Evolutionary conservation across 139 green algal genomes (phyloP).

Genomic region (Yamagishiella unicocca): DNA sequence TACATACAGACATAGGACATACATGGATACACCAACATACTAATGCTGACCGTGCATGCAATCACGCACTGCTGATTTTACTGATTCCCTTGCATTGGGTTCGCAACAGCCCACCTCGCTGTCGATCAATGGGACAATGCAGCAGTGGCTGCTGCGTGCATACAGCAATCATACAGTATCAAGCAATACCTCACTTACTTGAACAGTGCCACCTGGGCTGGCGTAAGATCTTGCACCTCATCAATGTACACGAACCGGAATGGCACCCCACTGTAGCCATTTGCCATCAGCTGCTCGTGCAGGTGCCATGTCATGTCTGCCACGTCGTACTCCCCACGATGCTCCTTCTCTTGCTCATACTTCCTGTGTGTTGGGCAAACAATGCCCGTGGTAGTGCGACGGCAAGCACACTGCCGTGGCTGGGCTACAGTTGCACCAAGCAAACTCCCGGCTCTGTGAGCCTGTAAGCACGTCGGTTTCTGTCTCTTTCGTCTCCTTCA

Average conservation of each 20-base stretch:
- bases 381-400: background rate
- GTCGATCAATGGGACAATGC: too few species aligned
- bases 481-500: background rate
- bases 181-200: conserved; percentile 4
- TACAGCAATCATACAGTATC: too few species aligned
- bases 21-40: too few species aligned
- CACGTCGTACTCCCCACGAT: conserved; percentile 46
- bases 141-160: too few species aligned
- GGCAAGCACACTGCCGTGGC: background rate
- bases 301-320: conserved; percentile 46
- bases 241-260: conserved; percentile 66
- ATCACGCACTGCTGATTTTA: too few species aligned
- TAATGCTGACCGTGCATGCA: too few species aligned
- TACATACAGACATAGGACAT: too few species aligned
- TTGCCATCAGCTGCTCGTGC: conserved; percentile 8
- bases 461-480: too few species aligned
- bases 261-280: background rate
- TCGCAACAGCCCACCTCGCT: too few species aligned
- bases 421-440: background rate
- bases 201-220: conserved; percentile 42
- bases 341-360: conserved; percentile 62
- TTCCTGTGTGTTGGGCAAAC: conserved; percentile 1
- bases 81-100: too few species aligned
- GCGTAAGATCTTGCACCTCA: conserved; percentile 66
- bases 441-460: too few species aligned